Conservation (phyloP, 139 green algal species). For the Chlamydomonas incerta region DNA sequence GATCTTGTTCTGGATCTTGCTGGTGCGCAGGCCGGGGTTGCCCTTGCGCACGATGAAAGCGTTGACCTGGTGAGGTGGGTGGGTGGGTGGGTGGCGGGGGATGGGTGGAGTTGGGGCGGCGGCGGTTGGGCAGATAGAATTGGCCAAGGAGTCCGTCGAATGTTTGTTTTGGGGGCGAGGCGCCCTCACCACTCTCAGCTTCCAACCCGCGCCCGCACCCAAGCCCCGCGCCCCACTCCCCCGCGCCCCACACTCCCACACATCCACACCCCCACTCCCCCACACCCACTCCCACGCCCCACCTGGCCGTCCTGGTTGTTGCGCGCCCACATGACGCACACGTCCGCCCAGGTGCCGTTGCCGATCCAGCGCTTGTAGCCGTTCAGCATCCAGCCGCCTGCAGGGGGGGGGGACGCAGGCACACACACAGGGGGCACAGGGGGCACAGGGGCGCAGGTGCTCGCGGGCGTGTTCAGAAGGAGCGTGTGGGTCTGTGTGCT, state of each 20-base stretch:
- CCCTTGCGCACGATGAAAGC: slow-evolving; percentile 95
- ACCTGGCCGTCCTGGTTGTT: slow-evolving; percentile 75
- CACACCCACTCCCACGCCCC: neutral
- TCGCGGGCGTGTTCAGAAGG: too few relatives aligned
- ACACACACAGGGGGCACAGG: too few relatives aligned
- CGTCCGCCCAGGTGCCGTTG: slow-evolving; percentile 93
- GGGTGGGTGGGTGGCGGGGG: neutral
- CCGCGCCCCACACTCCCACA: neutral
- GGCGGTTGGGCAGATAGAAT: too few relatives aligned
- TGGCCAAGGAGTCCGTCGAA: too few relatives aligned
- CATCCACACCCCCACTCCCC: neutral
- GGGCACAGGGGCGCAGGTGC: too few relatives aligned
- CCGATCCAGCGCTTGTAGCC: slow-evolving; percentile 97
- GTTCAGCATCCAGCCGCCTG: slow-evolving; percentile 90
- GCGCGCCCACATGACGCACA: slow-evolving; percentile 87
- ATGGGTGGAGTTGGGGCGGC: too few relatives aligned
- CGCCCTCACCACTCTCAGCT: neutral
- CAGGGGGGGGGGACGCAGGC: too few relatives aligned
- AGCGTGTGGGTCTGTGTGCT: too few relatives aligned
- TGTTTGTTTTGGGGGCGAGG: too few relatives aligned
- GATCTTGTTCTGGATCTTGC: slow-evolving; percentile 97
- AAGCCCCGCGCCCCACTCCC: too few relatives aligned
- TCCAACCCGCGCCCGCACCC: too few relatives aligned
- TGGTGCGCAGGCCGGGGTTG: slow-evolving; percentile 75
- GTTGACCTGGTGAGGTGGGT: slow-evolving; percentile 73